Conservation (phyloP, 495 filamentous ascomycete genomes). For the Amorphotheca resinae region DNA sequence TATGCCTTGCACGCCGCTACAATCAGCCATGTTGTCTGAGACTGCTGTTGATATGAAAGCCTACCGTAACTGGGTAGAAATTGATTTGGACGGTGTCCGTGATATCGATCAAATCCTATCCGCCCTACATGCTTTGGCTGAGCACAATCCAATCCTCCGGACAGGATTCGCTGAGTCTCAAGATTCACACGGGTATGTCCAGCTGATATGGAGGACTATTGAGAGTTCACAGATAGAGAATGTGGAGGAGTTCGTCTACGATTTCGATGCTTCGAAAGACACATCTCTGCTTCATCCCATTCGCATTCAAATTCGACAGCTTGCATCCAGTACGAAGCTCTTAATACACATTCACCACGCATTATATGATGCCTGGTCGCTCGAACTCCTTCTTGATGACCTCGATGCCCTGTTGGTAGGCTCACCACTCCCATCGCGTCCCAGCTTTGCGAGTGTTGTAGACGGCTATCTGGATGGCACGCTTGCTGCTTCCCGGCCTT, state of each 20-base stretch:
- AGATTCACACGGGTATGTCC: conserved; percentile 34
- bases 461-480: conserved; percentile 25
- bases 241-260: conserved; percentile 17
- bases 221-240: conserved; percentile 29
- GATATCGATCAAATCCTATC: conserved; percentile 24
- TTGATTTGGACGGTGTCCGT: conserved; percentile 33
- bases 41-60: conserved; percentile 38
- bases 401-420: conserved; percentile 33
- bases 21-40: conserved; percentile 66
- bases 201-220: conserved; percentile 47
- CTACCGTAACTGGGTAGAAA: conserved; percentile 66
- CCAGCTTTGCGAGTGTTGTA: conserved; percentile 38
- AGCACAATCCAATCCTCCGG: conserved; percentile 51
- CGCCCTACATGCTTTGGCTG: conserved; percentile 35
- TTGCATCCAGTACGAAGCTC: conserved; percentile 14
- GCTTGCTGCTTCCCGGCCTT: conserved; percentile 15
- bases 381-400: conserved; percentile 58
- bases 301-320: conserved; percentile 38
- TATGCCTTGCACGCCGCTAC: conserved; percentile 53
- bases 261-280: conserved; percentile 19
- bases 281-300: conserved; percentile 18
- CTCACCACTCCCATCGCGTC: conserved; percentile 23
- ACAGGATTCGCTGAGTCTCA: conserved; percentile 50
- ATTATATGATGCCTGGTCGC: conserved; percentile 76
- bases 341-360: conserved; percentile 58